phyloP scores from a whole-genome alignment of 495 filamentous ascomycete species.

The Talaromyces adpressus region DNA sequence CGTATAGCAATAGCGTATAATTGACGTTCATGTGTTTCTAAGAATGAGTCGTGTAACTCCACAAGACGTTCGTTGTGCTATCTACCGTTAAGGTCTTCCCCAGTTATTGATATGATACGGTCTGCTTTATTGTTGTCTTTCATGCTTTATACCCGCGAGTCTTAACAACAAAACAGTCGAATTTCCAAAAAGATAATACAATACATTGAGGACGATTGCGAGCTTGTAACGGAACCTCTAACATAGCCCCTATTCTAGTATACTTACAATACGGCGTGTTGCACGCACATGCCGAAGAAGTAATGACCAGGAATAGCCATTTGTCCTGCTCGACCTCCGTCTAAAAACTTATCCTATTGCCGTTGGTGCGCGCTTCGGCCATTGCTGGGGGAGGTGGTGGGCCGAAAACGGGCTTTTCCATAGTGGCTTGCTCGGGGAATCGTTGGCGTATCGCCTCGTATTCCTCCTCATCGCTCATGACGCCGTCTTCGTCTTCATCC shows the following conservation, averaged over 20 bases:
- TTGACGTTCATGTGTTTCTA: neutral
- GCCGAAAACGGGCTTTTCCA: conserved; percentile 42
- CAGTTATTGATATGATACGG: neutral
- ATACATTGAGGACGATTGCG: neutral
- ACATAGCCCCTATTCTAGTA: neutral
- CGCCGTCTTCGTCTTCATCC: conserved; percentile 62
- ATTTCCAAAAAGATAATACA: neutral
- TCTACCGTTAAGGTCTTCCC: neutral
- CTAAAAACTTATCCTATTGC: conserved; percentile 22
- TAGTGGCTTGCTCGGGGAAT: conserved; percentile 24
- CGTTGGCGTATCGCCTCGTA: conserved; percentile 44
- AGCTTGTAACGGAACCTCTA: neutral
- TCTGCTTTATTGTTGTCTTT: neutral
- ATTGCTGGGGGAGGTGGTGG: conserved; percentile 51
- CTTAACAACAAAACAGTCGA: neutral
- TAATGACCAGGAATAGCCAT: conserved; percentile 25
- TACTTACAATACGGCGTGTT: neutral
- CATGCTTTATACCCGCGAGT: neutral
- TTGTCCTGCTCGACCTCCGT: conserved; percentile 14
- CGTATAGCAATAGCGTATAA: neutral
- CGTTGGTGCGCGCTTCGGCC: conserved; percentile 37
- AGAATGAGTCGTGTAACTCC: neutral
- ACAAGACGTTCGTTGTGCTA: neutral
- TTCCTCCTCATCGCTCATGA: conserved; percentile 56
- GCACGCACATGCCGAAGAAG: neutral